Percentiles rank a stretch among this genome's conserved stretches.
phyloP scores from a whole-genome alignment of 2,329 filamentous ascomycete species.

The Rugonectria rugulosa region DNA sequence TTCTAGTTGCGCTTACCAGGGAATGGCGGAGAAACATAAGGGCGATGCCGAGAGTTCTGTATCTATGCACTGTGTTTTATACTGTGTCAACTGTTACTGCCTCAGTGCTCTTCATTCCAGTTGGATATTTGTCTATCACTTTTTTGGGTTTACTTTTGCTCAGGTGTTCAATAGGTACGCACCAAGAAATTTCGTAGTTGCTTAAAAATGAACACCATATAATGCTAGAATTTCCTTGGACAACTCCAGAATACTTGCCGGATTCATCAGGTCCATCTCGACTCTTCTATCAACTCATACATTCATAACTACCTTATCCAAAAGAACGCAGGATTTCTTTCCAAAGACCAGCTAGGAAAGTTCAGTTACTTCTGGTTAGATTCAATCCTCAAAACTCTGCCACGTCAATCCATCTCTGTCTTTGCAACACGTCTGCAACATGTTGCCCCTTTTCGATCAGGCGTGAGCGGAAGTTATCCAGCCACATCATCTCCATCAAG shows the following conservation, averaged over 20 bases:
- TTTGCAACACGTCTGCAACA: slow-evolving; percentile 49
- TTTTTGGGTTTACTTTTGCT: too few species aligned
- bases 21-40: slow-evolving; percentile 41
- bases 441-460: slow-evolving; percentile 51
- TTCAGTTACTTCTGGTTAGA: background rate
- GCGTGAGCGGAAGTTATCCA: slow-evolving; percentile 52
- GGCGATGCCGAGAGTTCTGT: slow-evolving; percentile 26
- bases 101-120: too few species aligned
- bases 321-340: too few species aligned
- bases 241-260: too few species aligned
- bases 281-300: background rate
- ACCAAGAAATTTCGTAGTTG: background rate
- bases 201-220: too few species aligned
- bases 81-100: too few species aligned
- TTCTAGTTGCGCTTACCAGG: slow-evolving; percentile 26
- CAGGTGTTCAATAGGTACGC: too few species aligned
- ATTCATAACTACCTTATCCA: too few species aligned
- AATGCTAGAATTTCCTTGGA: too few species aligned
- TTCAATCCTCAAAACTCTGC: slow-evolving; percentile 34
- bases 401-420: slow-evolving; percentile 50
- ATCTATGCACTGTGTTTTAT: background rate
- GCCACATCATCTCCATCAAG: slow-evolving; percentile 56
- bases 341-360: background rate
- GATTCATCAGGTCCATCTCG: too few species aligned
- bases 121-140: too few species aligned